Evolutionary conservation across 2,329 filamentous ascomycete genomes (phyloP), one percentile per base, ranked within the genome.

Genomic region (Penicillium sp.): DNA sequence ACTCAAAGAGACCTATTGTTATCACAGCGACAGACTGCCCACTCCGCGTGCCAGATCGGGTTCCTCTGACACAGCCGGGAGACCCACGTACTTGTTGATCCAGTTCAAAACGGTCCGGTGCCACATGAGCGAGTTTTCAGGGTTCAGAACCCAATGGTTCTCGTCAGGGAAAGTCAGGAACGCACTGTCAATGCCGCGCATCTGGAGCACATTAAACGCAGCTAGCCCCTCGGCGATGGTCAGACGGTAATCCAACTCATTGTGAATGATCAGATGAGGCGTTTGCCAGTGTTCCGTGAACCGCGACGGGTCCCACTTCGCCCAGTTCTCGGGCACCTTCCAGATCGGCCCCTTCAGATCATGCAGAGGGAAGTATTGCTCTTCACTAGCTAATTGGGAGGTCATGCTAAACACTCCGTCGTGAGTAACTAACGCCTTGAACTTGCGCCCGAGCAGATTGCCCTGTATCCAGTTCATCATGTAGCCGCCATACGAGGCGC

Each of bases 61-160:
- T 33, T 69, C 61, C 9, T 67, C 64, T 4, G 64, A 63, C 44
- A 74, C 70, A n/a, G 70, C 64, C 22, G 73, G 69, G 49, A 82
- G 59, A 1, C 78, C 80, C 2, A 74, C 75, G 62, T 79, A 75
- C 54, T 74, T 74, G 62, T 82, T 82, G 57, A 85, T 81, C 82
- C 87, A 96, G 49, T 81, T 81, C 28, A 96, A 64, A 15, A 97
- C 89, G 51, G 88, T 86, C 49, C 79, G 79, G 63, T 97, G 89
- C 93, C 93, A 97, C 19, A 94, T 77, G 17, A 96, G 72, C 3
- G 83, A 86, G 67, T 97, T 97, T 70, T 96, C 91, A 0, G 85
- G 87, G 66, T 95, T 95, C 47, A 95, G 64, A 4, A 96, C 89
- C 88, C 88, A 85, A 60, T 87, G 83, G 44, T 83, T 81, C 68